Evolutionary conservation across 352 stramenopile species (phyloP), one percentile per base, ranked within the genome.

Genomic region (Phytophthora megakarya): DNA sequence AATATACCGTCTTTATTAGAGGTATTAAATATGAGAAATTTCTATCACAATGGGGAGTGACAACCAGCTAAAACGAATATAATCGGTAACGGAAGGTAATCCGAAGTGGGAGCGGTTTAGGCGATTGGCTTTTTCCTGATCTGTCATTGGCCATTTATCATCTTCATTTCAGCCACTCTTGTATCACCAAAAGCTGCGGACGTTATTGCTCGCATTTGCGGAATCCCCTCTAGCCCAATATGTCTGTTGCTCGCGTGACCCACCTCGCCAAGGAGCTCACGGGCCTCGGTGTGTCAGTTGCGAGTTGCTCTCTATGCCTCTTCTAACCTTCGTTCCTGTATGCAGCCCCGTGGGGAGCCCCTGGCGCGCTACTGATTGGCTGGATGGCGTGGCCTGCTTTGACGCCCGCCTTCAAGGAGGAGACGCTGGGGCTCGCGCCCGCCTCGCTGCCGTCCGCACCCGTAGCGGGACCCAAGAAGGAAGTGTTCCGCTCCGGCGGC

Each of bases 381-480:
- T 94, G 80, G 81, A 70, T 92, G 54, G 80, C 76, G 15, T 94
- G 85, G 85, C 85, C 85, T 1, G 83, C 67, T 6, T 76, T 94
- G 42, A 86, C 80, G 54, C 70, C 78, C 13, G 58, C 63, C 53
- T 94, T 89, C 72, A 94, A 94, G 78, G 64, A 88, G 59, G 81
- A 91, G 49, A 76, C 74, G 49, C 65, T 94, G n/a, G 85, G 85
- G 33, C 48, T 94, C 12, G 78, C 72, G 64, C 49, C 78, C 6
- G 45, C 67, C 13, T 19, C 45, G 28, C 64, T 63, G 10, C 55
- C 74, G 12, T 49, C 61, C 13, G 59, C 62, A 12, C 56, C 63
- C 35, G 68, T 72, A n/a, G 66, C 73, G 2, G 64, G 51, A 19
- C 26, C 50, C 6, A 60, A 70, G 47, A 53, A 67, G 43, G 28